A percentile compares a stretch with the other conserved stretches of the same genome.
Evolutionary conservation across 805 yeast species (phyloP).

Genomic region (Barnettozyma sucrosica): DNA sequence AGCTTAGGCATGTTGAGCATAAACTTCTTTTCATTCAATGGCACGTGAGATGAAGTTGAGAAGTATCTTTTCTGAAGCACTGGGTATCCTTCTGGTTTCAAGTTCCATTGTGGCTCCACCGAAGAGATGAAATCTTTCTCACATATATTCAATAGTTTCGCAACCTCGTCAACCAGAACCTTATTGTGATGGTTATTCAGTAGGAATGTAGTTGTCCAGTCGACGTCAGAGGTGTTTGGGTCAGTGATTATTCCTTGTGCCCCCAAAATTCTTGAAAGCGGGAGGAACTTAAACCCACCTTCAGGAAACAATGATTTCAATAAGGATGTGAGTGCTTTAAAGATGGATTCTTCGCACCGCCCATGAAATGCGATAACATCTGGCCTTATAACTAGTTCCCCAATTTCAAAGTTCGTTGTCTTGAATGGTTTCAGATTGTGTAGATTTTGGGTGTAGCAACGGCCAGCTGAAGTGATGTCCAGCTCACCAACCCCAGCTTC

Average conservation of each 20-base stretch:
- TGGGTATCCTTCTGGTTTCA: neutral
- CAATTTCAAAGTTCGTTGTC: neutral
- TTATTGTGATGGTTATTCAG: constrained; percentile 1
- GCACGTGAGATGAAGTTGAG: neutral
- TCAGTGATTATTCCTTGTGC: neutral
- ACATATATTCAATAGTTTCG: neutral
- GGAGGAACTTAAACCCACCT: neutral
- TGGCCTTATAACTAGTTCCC: neutral
- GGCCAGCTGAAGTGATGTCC: neutral
- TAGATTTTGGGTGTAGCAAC: neutral
- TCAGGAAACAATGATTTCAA: neutral
- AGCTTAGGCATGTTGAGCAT: neutral
- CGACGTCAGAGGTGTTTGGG: neutral
- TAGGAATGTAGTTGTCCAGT: constrained; percentile 1
- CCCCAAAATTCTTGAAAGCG: neutral
- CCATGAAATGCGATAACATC: neutral
- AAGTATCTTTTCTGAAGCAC: neutral
- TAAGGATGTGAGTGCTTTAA: too few relatives aligned
- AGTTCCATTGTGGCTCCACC: too few relatives aligned
- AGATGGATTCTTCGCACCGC: too few relatives aligned
- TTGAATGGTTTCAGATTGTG: neutral
- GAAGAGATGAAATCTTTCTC: neutral
- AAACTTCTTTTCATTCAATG: neutral
- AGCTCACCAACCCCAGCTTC: neutral
- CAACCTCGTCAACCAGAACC: neutral